Evolutionary conservation across 371 early-diverging fungal species (phyloP).

Genomic region (Mucor indicus): DNA sequence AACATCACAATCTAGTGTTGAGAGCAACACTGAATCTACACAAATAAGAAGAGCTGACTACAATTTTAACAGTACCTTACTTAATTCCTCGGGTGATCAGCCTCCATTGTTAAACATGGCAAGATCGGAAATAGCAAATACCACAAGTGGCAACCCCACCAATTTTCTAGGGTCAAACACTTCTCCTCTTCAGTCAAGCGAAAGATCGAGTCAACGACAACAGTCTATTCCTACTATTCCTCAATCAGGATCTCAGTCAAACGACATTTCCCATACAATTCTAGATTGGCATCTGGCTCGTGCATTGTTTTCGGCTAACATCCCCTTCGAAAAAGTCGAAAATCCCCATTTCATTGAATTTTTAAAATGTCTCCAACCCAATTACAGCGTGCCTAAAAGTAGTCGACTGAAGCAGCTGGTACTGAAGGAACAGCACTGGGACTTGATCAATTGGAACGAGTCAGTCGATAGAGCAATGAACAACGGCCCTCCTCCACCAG

Average conservation of each 20-base stretch:
- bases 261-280: conserved; percentile 6
- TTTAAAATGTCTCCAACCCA: conserved; percentile 31
- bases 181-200: background rate
- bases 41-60: no score
- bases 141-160: background rate
- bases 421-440: conserved; percentile 43
- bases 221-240: background rate
- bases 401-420: conserved; percentile 28
- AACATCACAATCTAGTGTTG: no score
- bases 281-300: conserved; percentile 38
- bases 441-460: conserved; percentile 19
- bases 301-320: conserved; percentile 35
- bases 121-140: background rate
- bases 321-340: conserved; percentile 28
- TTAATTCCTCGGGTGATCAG: no score
- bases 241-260: background rate
- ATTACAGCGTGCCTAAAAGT: conserved; percentile 25
- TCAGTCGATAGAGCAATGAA: background rate
- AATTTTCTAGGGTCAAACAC: background rate
- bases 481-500: background rate
- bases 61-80: no score
- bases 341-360: conserved; percentile 31
- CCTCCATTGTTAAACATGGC: no score
- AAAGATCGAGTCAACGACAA: background rate
- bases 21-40: no score